A percentile compares a stretch with the other conserved stretches of the same genome.
phyloP scores from a whole-genome alignment of 2,329 filamentous ascomycete species.

The Phialocephala sp. region DNA sequence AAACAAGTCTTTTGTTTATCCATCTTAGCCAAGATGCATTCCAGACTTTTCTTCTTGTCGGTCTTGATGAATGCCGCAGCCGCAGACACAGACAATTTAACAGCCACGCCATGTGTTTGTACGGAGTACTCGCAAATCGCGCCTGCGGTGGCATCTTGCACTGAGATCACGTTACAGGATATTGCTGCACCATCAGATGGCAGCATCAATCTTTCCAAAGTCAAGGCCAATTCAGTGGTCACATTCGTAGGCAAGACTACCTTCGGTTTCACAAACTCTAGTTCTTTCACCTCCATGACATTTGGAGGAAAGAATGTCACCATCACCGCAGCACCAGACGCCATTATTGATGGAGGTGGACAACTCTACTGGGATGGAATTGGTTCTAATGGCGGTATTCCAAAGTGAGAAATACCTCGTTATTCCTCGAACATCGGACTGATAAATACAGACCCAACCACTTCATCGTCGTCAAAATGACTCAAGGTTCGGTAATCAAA shows the following conservation, averaged over 20 bases:
- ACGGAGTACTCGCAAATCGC: slow-evolving; percentile 55
- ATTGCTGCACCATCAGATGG: slow-evolving; percentile 62
- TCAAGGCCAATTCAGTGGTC: slow-evolving; percentile 57
- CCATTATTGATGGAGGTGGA: slow-evolving; percentile 62
- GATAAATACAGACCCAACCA: slow-evolving; percentile 60
- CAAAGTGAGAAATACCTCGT: slow-evolving; percentile 30
- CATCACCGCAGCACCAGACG: slow-evolving; percentile 57
- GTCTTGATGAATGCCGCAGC: slow-evolving; percentile 5
- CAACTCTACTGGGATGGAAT: slow-evolving; percentile 65
- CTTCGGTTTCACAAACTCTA: slow-evolving; percentile 39
- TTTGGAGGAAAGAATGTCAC: slow-evolving; percentile 63
- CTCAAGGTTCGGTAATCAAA: slow-evolving; percentile 55
- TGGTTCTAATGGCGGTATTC: slow-evolving; percentile 60
- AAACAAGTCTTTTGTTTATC: slow-evolving; percentile 9
- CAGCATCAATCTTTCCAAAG: slow-evolving; percentile 60
- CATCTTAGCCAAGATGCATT: slow-evolving; percentile 24
- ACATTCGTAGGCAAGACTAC: slow-evolving; percentile 67
- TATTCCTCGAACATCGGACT: neutral
- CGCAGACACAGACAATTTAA: neutral
- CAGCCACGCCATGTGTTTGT: slow-evolving; percentile 53
- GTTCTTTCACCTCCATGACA: slow-evolving; percentile 42
- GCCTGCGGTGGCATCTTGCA: slow-evolving; percentile 56
- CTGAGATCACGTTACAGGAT: slow-evolving; percentile 58
- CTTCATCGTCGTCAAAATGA: slow-evolving; percentile 58
- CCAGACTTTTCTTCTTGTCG: slow-evolving; percentile 22